Base-by-base conservation (phyloP, 73 alveolate species). In the Diophrys sp. region DNA sequence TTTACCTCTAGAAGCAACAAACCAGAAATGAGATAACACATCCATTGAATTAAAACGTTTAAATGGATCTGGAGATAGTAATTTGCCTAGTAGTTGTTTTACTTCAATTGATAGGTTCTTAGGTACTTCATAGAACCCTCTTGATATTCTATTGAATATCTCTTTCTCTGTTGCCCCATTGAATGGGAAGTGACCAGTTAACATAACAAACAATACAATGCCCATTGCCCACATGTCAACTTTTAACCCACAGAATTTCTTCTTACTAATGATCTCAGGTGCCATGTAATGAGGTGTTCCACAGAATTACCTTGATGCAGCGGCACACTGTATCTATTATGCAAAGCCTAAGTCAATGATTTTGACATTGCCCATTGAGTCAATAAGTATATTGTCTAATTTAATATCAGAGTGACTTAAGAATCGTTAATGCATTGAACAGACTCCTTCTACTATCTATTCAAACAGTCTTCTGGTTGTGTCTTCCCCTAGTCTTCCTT, bases 171-270 rank as follows among this genome's bases (percentile, higher is more conserved):
- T 78, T 67, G 89, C 77, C 24, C 98, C 98, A 67, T 90, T 91
- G 86, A 91, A 96, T 30, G 99, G 99, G 30, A 89, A 92, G 79
- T 78, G 56, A 30, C 98, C 98, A 76, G 79, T 56, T 14, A 96
- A 71, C 86, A 96, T 82, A 29, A 95, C 94, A 80, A 70, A 95
- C 73, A 96, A 86, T 25, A 96, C 75, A 8, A 96, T 95, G 0
- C 99, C 99, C 53, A 94, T 82, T 67, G 98, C 93, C 98, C 99
- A 96, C 1, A 96, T 85, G 75, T 96, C 99, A 69, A 95, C 89
- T 28, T 90, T 81, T 29, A 87, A 77, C 5, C 98, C 97, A 73
- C 78, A 73, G 87, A 94, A 91, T 77, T 96, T 95, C 79, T 89
- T 89, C 84, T 90, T 96, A 74, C 75, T 67, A 2, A 92, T 90